Conservation (phyloP, 345 rosid genomes). For the Raphanus sativus region DNA sequence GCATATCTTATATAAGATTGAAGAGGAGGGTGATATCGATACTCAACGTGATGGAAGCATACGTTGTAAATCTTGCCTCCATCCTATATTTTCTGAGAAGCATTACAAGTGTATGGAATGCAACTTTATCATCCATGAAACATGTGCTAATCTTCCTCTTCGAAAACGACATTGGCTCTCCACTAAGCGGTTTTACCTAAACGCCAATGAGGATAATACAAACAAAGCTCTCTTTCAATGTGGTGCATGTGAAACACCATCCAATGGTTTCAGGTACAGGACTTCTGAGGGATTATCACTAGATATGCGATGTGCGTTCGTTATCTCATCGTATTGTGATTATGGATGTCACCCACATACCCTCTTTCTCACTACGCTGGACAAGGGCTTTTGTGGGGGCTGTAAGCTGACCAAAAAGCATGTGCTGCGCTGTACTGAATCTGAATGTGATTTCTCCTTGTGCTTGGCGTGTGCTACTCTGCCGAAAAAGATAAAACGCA, state of each 20-base stretch:
- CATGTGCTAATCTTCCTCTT: conserved; percentile 24
- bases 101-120: conserved; percentile 2
- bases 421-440: not conserved
- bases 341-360: not conserved
- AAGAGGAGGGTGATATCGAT: not conserved
- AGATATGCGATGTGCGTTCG: not conserved
- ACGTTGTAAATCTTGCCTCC: not conserved
- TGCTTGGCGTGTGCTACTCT: not conserved
- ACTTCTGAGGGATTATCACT: not conserved
- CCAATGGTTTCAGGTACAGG: not conserved
- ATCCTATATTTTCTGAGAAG: not conserved
- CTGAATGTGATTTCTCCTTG: not conserved
- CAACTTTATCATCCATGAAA: not conserved
- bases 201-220: not conserved
- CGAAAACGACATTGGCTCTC: not conserved
- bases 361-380: not conserved
- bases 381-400: not conserved
- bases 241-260: not conserved
- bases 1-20: not conserved
- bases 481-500: not conserved
- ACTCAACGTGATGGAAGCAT: not conserved
- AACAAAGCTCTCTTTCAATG: not conserved
- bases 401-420: not conserved
- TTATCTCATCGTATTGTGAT: not conserved
- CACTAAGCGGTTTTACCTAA: not conserved